Conservation (phyloP, 257 asterid genomes). For the Vinca minor region DNA sequence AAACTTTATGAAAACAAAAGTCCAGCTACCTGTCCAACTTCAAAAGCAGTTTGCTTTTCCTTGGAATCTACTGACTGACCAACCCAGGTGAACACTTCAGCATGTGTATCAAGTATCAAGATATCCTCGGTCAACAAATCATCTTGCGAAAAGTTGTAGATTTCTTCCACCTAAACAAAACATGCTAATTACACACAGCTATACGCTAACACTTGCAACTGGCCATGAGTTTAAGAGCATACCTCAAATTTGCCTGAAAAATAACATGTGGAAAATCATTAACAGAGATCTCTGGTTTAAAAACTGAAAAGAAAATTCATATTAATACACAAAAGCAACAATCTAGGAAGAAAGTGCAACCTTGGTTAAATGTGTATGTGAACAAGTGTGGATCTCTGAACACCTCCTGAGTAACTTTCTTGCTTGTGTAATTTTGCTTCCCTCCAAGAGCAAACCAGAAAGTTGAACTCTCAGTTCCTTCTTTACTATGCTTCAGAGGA, state of each 20-base stretch:
- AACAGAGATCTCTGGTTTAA: conserved; percentile 27
- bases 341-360: conserved; percentile 25
- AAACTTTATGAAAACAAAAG: background rate
- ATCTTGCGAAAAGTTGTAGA: conserved; percentile 90
- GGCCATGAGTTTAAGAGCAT: conserved; percentile 12
- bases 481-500: conserved; percentile 68
- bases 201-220: background rate
- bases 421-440: conserved; percentile 83
- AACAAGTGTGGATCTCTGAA: conserved; percentile 86
- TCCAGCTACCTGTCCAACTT: conserved; percentile 65
- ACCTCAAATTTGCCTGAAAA: conserved; percentile 93
- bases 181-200: background rate
- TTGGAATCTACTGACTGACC: conserved; percentile 82
- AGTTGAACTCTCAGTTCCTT: conserved; percentile 97
- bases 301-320: conserved; percentile 4
- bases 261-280: conserved; percentile 26
- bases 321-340: conserved; percentile 5
- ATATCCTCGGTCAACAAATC: conserved; percentile 94
- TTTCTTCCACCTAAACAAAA: conserved; percentile 63
- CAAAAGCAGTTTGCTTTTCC: conserved; percentile 86
- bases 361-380: conserved; percentile 57
- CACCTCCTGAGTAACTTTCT: conserved; percentile 53
- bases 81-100: conserved; percentile 93
- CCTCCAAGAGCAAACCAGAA: conserved; percentile 99
- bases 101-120: conserved; percentile 78